A percentile compares a stretch with the other conserved stretches of the same genome.
These are phyloP conservation scores for Ehretia macrophylla DNA, from an alignment of 257 asterid genomes.

Conservation along the genomic window DNA sequence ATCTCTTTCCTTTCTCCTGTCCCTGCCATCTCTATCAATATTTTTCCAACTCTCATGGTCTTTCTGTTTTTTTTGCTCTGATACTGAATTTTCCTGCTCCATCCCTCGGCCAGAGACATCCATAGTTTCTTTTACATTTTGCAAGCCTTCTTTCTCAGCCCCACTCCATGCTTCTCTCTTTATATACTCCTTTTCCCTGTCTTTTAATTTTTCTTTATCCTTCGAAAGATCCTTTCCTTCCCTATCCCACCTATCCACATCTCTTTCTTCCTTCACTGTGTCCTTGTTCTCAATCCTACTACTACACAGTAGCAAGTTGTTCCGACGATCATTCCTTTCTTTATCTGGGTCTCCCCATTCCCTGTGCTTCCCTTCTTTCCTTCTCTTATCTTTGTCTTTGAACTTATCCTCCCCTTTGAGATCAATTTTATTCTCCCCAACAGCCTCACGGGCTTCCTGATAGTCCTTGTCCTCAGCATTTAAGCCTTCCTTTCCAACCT, in stretches of 20 bases:
- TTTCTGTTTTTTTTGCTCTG: conserved; percentile 61
- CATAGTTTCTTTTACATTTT: conserved; percentile 50
- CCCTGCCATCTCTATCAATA: conserved; percentile 62
- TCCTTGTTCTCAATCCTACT: conserved; percentile 65
- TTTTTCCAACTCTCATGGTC: conserved; percentile 64
- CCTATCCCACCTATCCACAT: conserved; percentile 68
- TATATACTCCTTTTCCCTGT: conserved; percentile 60
- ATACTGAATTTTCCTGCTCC: conserved; percentile 45
- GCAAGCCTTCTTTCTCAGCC: conserved; percentile 57
- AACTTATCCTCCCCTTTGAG: conserved; percentile 71
- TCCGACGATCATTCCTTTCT: conserved; percentile 74
- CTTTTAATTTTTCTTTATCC: conserved; percentile 69
- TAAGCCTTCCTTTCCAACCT: conserved; percentile 54
- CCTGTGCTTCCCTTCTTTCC: conserved; percentile 87
- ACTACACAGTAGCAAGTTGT: conserved; percentile 46
- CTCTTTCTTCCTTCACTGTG: conserved; percentile 62
- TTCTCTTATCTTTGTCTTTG: conserved; percentile 81
- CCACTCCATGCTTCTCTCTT: conserved; percentile 75
- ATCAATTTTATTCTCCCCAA: conserved; percentile 80
- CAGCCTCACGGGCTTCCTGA: conserved; percentile 66
- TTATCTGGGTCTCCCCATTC: conserved; percentile 93
- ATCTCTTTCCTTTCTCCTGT: conserved; percentile 80
- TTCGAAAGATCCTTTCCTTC: conserved; percentile 63
- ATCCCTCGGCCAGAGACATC: conserved; percentile 54
- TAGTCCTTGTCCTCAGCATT: conserved; percentile 48